A percentile compares a stretch with the other conserved stretches of the same genome.
These are phyloP conservation scores for Cephalotrichum gorgonifer DNA, from an alignment of 2,329 filamentous ascomycete genomes.

Conservation along the genomic window DNA sequence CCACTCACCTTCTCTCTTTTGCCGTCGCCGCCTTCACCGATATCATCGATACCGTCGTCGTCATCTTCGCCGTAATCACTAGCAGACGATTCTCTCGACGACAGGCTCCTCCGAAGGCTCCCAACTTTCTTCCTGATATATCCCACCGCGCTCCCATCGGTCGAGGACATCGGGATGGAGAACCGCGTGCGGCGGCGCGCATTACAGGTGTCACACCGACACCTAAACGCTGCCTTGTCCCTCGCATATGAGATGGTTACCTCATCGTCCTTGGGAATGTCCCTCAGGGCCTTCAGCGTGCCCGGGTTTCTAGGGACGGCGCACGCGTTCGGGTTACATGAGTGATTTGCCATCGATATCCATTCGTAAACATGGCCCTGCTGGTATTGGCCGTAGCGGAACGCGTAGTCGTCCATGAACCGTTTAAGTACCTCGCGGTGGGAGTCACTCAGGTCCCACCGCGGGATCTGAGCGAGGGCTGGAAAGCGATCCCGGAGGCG, in stretches of 20 bases:
- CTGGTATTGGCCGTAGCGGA: slow-evolving; percentile 15
- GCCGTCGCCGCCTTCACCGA: neutral
- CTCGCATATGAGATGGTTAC: slow-evolving; percentile 5
- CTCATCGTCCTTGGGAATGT: neutral
- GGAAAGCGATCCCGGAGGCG: neutral
- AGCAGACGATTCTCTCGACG: neutral
- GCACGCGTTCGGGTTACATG: neutral
- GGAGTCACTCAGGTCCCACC: neutral
- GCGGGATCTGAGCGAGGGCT: neutral
- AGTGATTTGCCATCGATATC: slow-evolving; percentile 2
- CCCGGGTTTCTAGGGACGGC: neutral
- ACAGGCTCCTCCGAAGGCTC: neutral
- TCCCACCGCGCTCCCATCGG: neutral
- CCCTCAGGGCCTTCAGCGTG: slow-evolving; percentile 7
- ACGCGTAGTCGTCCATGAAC: slow-evolving; percentile 1
- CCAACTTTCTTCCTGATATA: neutral
- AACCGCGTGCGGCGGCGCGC: neutral
- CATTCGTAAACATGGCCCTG: slow-evolving; percentile 6
- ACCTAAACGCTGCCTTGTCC: slow-evolving; percentile 11
- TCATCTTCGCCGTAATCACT: neutral
- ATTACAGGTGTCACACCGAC: neutral
- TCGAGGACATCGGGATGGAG: neutral
- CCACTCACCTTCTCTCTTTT: too few species aligned
- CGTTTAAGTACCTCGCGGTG: neutral
- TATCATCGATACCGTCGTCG: neutral